Evolutionary conservation across 306 rosid species (phyloP).

Genomic region (Adenanthera pavonina): DNA sequence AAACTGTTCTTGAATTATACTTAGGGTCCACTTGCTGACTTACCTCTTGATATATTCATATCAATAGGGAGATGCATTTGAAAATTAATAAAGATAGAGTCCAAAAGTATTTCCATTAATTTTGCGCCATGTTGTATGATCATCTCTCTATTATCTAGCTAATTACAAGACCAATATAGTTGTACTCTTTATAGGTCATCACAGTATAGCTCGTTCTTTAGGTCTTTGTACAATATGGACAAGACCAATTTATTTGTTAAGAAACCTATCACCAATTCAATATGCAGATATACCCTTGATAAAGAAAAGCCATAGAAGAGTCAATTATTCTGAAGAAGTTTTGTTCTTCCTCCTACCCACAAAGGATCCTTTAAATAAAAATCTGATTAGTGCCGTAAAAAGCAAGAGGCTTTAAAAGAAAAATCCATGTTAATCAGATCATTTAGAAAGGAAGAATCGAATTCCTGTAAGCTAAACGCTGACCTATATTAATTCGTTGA

Average conservation of each 20-base stretch:
- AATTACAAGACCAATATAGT: too few relatives aligned
- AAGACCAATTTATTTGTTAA: too few relatives aligned
- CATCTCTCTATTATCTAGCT: too few relatives aligned
- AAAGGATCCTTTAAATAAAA: background rate
- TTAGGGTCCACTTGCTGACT: too few relatives aligned
- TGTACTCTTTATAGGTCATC: background rate
- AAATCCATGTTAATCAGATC: constrained; percentile 23
- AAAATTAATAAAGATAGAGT: too few relatives aligned
- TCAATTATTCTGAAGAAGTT: background rate
- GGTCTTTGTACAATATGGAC: background rate
- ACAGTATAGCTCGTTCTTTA: too few relatives aligned
- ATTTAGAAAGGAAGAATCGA: constrained; percentile 44
- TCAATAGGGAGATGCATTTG: too few relatives aligned
- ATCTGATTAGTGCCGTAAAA: constrained; percentile 32
- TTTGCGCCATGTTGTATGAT: too few relatives aligned
- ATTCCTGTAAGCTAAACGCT: constrained; percentile 46
- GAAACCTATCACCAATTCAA: background rate
- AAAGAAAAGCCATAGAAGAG: too few relatives aligned
- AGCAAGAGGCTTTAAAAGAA: background rate
- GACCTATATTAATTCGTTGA: constrained; percentile 3
- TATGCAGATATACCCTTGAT: background rate
- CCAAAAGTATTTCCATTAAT: too few relatives aligned
- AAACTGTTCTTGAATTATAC: too few relatives aligned
- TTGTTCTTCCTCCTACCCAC: background rate
- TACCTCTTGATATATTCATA: too few relatives aligned